These are phyloP conservation scores for Auricularia sp. DNA, from an alignment of 768 basidiomycete species.

Conservation along the genomic window DNA sequence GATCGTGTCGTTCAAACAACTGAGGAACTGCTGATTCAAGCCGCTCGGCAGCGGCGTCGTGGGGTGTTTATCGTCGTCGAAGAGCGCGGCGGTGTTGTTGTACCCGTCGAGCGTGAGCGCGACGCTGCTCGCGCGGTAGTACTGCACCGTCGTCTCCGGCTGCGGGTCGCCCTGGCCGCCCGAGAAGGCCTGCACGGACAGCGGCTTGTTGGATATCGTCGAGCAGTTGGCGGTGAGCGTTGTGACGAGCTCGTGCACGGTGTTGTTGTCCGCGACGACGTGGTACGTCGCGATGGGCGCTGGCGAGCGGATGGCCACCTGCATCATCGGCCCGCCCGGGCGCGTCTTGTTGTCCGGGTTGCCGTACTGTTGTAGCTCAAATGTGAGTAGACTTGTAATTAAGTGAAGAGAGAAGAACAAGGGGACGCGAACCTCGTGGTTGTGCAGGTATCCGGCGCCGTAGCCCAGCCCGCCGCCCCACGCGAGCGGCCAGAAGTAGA, in stretches of 20 bases:
- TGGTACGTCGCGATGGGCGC: slow-evolving; percentile 32
- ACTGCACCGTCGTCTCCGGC: slow-evolving; percentile 31
- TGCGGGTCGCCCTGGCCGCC: slow-evolving; percentile 18
- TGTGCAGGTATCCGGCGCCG: slow-evolving; percentile 24
- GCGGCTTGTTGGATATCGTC: slow-evolving; percentile 20
- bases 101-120: slow-evolving; percentile 55
- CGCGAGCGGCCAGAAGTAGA: slow-evolving; percentile 54
- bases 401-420: not conserved
- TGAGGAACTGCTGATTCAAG: slow-evolving; percentile 39
- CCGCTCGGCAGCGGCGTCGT: slow-evolving; percentile 42
- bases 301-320: slow-evolving; percentile 31
- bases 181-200: slow-evolving; percentile 23
- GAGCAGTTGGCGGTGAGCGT: slow-evolving; percentile 37
- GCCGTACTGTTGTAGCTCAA: slow-evolving; percentile 31
- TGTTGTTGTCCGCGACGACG: slow-evolving; percentile 38
- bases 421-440: slow-evolving; percentile 30
- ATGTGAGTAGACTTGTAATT: not conserved
- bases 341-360: slow-evolving; percentile 33
- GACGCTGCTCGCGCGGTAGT: slow-evolving; percentile 57
- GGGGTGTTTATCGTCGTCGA: slow-evolving; percentile 27
- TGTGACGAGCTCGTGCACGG: slow-evolving; percentile 31
- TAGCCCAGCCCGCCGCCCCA: slow-evolving; percentile 29
- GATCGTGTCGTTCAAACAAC: slow-evolving; percentile 56
- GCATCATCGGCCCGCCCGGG: slow-evolving; percentile 35
- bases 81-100: slow-evolving; percentile 47